Evolutionary conservation across 495 filamentous ascomycete species (phyloP), one percentile per base, ranked within the genome.

Genomic region (Penicillium robsamsonii): DNA sequence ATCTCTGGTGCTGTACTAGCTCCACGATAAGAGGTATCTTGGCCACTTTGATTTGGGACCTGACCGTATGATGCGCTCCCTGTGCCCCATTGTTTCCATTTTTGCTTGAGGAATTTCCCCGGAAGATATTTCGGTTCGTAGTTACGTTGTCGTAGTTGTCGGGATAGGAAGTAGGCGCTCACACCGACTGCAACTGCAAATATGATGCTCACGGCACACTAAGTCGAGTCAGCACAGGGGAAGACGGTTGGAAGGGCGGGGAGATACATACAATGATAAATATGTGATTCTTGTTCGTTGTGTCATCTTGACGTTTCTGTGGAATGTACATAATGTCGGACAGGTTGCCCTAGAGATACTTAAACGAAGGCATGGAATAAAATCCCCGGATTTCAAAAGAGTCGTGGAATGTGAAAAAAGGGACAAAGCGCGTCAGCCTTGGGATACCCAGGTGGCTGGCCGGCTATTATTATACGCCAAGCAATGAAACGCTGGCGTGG

Each of bases 121-220:
- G 84, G 87, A 30, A 86, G 69, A 60, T 81, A 85, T 67, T 76
- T 81, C 17, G 81, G 83, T 38, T 81, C 75, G 40, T 73, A 78
- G 52, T 79, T 62, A 58, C 70, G 68, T 44, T 72, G 70, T 33
- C 80, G 82, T 38, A 82, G 63, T 51, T 70, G 66, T 4, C 81
- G 79, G 22, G 81, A 64, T 30, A 75, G 54, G 47, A 81, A 73
- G 63, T 77, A 83, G 45, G 66, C 24, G 54, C 80, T 56, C 29
- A 79, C 44, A 22, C 76, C 58, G n/a, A 65, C 41, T n/a, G 72
- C 69, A n/a, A 79, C 37, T 20, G 74, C 35, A 49, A 75, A 68
- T 38, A 74, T 67, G 31, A 79, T 58, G 27, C 65, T 59, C 13
- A 69, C 73, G n/a, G 71, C 70, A 53, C 59, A 57, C 71, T 74